Evolutionary conservation across 306 rosid genomes (phyloP).

Genomic region (Ammopiptanthus mongolicus): DNA sequence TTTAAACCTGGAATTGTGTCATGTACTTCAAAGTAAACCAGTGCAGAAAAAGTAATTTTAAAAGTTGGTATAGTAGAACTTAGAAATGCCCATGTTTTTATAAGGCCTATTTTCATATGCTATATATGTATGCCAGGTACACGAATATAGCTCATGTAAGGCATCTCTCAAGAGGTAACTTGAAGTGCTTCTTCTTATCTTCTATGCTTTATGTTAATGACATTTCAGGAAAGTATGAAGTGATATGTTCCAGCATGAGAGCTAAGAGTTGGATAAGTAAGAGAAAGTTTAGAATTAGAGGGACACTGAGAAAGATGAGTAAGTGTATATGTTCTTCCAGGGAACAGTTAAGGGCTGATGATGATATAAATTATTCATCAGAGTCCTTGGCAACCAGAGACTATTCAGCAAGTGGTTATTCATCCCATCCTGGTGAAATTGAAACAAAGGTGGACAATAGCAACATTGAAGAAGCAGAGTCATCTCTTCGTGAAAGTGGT

Average conservation of each 20-base stretch:
- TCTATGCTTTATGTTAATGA: constrained; percentile 7
- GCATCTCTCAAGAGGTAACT: neutral
- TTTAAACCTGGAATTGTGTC: neutral
- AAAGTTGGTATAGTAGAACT: neutral
- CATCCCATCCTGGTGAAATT: constrained; percentile 66
- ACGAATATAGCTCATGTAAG: neutral
- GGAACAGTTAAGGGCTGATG: constrained; percentile 56
- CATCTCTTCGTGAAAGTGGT: constrained; percentile 91
- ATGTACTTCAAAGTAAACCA: neutral
- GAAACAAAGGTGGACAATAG: constrained; percentile 65
- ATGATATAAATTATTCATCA: constrained; percentile 63
- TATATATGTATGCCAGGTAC: neutral
- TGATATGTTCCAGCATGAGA: constrained; percentile 59
- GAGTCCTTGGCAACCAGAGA: constrained; percentile 90
- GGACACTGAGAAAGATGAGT: constrained; percentile 52
- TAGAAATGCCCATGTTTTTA: neutral
- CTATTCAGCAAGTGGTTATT: constrained; percentile 85
- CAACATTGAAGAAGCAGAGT: constrained; percentile 94
- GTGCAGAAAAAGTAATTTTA: neutral
- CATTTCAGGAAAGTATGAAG: constrained; percentile 32
- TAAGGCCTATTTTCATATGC: neutral
- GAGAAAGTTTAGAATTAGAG: constrained; percentile 30
- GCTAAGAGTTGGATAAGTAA: constrained; percentile 44
- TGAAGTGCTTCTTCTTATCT: constrained; percentile 17
- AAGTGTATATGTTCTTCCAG: constrained; percentile 77